Percentiles rank a stretch among this genome's conserved stretches.
phyloP scores from a whole-genome alignment of 768 basidiomycete genomes.

The Pulveroboletus sp. region DNA sequence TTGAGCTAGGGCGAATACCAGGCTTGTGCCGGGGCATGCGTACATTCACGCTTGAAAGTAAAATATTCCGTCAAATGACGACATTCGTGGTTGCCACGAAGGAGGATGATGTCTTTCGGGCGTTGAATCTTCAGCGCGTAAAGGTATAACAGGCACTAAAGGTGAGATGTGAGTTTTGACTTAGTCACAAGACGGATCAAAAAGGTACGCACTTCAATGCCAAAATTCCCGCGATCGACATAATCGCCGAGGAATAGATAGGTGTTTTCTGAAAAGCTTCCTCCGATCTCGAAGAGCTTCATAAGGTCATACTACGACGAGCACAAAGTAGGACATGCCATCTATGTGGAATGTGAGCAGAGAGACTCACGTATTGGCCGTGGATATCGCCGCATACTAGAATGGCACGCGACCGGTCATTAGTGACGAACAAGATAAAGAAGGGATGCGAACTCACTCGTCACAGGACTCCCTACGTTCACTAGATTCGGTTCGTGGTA shows the following conservation, averaged over 20 bases:
- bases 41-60: constrained; percentile 96
- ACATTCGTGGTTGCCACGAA: constrained; percentile 97
- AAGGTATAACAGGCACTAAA: constrained; percentile 84
- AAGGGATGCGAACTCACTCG: constrained; percentile 52
- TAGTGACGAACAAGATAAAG: constrained; percentile 4
- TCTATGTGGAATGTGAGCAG: constrained; percentile 50
- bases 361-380: constrained; percentile 87
- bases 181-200: background rate
- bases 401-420: constrained; percentile 8
- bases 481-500: constrained; percentile 81
- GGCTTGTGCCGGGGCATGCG: constrained; percentile 27
- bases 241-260: constrained; percentile 97
- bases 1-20: constrained; percentile 6
- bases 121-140: constrained; percentile 91
- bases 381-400: constrained; percentile 96
- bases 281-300: constrained; percentile 96
- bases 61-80: constrained; percentile 96
- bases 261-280: constrained; percentile 73
- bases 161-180: background rate
- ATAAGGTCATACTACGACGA: constrained; percentile 86
- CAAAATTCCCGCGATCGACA: constrained; percentile 93
- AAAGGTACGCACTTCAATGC: constrained; percentile 53
- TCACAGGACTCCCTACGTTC: constrained; percentile 83
- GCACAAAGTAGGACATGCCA: background rate
- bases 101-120: constrained; percentile 74